A percentile compares a stretch with the other conserved stretches of the same genome.
These are phyloP conservation scores for Cyathus striatus DNA, from an alignment of 768 basidiomycete species.

Conservation along the genomic window DNA sequence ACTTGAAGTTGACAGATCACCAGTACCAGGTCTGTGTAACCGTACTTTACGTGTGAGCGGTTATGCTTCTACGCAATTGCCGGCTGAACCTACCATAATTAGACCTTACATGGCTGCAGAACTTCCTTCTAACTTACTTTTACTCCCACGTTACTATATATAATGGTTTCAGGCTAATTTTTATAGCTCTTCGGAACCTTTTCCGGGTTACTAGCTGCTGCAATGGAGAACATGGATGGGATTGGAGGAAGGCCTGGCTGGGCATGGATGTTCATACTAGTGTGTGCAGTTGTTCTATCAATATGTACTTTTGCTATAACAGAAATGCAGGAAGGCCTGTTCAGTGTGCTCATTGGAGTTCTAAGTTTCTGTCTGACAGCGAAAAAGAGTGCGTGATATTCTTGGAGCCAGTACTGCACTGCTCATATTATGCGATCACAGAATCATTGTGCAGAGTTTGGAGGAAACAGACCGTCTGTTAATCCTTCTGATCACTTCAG, in stretches of 20 bases:
- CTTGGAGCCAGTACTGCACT: no score
- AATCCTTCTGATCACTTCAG: slow-evolving; percentile 22
- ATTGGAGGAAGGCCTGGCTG: slow-evolving; percentile 47
- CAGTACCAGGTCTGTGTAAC: slow-evolving; percentile 31
- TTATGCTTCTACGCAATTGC: background rate
- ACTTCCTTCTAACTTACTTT: slow-evolving; percentile 41
- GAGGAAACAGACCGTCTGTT: slow-evolving; percentile 27
- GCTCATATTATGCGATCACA: no score
- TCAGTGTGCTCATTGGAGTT: slow-evolving; percentile 45
- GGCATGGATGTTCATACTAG: slow-evolving; percentile 59
- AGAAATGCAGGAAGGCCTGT: slow-evolving; percentile 34
- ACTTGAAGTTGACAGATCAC: slow-evolving; percentile 30
- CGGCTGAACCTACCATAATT: background rate
- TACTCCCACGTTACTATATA: slow-evolving; percentile 24
- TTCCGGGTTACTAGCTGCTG: slow-evolving; percentile 60
- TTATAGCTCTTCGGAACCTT: slow-evolving; percentile 50
- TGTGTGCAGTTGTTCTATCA: slow-evolving; percentile 9
- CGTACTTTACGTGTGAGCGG: slow-evolving; percentile 22
- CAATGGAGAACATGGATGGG: slow-evolving; percentile 53
- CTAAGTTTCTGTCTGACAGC: slow-evolving; percentile 21
- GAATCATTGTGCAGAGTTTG: slow-evolving; percentile 22
- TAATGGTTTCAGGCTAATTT: background rate
- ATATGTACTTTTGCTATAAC: background rate
- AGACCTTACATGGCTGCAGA: slow-evolving; percentile 42
- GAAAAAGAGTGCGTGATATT: slow-evolving; percentile 24